phyloP scores from a whole-genome alignment of 345 rosid species.

The Pelargonium nanum region DNA sequence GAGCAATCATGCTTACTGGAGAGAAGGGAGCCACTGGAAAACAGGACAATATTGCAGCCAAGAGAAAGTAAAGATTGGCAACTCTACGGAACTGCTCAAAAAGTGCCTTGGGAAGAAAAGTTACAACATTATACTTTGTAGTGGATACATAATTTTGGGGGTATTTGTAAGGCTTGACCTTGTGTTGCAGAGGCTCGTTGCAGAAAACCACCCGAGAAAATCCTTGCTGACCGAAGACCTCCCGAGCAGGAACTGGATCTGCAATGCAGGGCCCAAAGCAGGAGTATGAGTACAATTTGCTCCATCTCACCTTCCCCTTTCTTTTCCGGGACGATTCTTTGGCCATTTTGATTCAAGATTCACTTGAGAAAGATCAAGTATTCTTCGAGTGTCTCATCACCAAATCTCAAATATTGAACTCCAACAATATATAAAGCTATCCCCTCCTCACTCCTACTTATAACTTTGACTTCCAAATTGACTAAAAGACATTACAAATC shows the following conservation, averaged over 20 bases:
- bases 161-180: slow-evolving; percentile 32
- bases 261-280: slow-evolving; percentile 21
- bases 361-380: not conserved
- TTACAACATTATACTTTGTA: slow-evolving; percentile 41
- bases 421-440: not conserved
- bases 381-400: not conserved
- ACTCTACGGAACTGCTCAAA: slow-evolving; percentile 78
- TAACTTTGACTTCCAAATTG: not conserved
- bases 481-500: not conserved
- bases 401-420: not conserved
- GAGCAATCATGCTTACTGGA: slow-evolving; percentile 38
- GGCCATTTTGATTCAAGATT: slow-evolving; percentile 6
- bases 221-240: slow-evolving; percentile 28
- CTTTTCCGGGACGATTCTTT: slow-evolving; percentile 12
- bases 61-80: slow-evolving; percentile 59
- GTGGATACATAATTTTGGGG: slow-evolving; percentile 46
- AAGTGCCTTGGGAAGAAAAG: slow-evolving; percentile 58
- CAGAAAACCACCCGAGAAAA: slow-evolving; percentile 41
- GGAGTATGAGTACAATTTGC: slow-evolving; percentile 38
- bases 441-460: too few relatives aligned
- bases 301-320: slow-evolving; percentile 28
- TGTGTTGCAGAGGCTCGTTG: slow-evolving; percentile 41
- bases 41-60: slow-evolving; percentile 43
- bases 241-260: slow-evolving; percentile 10
- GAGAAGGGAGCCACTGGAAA: slow-evolving; percentile 37